These are phyloP conservation scores for Hygrophila difformis DNA, from an alignment of 257 asterid species.

Conservation along the genomic window DNA sequence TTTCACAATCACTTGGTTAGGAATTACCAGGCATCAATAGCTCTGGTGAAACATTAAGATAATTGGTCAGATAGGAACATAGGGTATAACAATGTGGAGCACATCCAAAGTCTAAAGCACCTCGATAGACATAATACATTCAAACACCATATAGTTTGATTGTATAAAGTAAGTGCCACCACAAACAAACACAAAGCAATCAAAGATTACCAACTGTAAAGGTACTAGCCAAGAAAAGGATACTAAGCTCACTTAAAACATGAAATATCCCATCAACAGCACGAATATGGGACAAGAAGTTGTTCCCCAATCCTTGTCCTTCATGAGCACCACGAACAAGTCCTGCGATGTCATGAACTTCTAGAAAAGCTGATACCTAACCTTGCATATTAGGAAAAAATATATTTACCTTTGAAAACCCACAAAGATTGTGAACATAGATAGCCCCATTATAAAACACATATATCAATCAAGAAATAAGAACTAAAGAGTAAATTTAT, in stretches of 20 bases:
- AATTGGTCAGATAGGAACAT: too few species aligned
- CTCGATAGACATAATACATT: too few species aligned
- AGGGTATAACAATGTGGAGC: too few species aligned
- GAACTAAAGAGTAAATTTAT: background rate
- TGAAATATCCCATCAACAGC: conserved; percentile 99
- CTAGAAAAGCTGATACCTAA: conserved; percentile 89
- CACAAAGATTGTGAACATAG: background rate
- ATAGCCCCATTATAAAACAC: background rate
- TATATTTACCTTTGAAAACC: background rate
- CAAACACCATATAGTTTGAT: too few species aligned
- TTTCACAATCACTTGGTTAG: too few species aligned
- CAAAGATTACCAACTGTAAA: too few species aligned
- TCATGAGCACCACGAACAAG: conserved; percentile 96
- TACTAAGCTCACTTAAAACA: conserved; percentile 63
- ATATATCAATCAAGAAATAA: background rate
- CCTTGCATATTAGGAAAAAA: conserved; percentile 3
- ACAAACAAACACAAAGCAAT: too few species aligned
- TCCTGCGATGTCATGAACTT: conserved; percentile 98
- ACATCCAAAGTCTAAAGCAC: too few species aligned
- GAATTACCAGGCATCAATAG: too few species aligned
- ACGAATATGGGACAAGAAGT: conserved; percentile 90
- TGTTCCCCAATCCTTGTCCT: conserved; percentile 97
- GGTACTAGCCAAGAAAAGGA: background rate
- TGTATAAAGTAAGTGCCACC: too few species aligned
- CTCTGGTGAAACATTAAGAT: too few species aligned